A percentile compares a stretch with the other conserved stretches of the same genome.
These are phyloP conservation scores for Carex parvula DNA, from an alignment of 176 grass and related monocot species.

Conservation along the genomic window DNA sequence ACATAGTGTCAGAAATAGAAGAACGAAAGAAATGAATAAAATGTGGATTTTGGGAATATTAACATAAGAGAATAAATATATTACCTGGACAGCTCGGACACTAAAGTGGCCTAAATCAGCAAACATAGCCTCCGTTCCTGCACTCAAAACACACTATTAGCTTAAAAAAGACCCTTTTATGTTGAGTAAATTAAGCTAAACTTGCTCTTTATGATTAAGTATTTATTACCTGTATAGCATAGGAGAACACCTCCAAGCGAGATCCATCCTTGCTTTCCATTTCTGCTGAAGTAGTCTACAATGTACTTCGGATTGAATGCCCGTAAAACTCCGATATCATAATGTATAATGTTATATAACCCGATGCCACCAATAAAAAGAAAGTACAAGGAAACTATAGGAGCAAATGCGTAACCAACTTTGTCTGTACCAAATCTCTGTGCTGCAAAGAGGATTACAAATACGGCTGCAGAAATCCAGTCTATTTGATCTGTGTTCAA, in stretches of 20 bases:
- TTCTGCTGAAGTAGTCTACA: constrained; percentile 43
- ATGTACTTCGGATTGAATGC: constrained; percentile 63
- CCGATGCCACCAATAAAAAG: constrained; percentile 45
- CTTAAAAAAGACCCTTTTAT: not conserved
- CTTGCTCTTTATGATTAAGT: not conserved
- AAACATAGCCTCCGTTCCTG: constrained; percentile 62
- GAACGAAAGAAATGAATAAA: not conserved
- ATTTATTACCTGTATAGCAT: constrained; percentile 39
- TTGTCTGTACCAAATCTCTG: constrained; percentile 61
- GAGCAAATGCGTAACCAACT: constrained; percentile 64
- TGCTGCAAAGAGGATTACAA: constrained; percentile 39
- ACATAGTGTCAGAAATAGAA: not conserved
- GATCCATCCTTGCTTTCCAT: constrained; percentile 55
- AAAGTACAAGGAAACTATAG: constrained; percentile 50
- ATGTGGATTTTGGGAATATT: not conserved
- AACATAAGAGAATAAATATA: not conserved
- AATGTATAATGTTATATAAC: constrained; percentile 40
- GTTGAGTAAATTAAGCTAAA: not conserved
- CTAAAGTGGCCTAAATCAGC: constrained; percentile 70
- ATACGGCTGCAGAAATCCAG: constrained; percentile 46
- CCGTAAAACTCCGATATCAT: constrained; percentile 38
- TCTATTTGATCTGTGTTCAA: constrained; percentile 30
- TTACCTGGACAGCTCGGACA: constrained; percentile 50
- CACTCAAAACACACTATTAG: not conserved
- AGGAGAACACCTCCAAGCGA: constrained; percentile 60